phyloP scores from a whole-genome alignment of 1,139 yeast species.

The Pichia sp. region DNA sequence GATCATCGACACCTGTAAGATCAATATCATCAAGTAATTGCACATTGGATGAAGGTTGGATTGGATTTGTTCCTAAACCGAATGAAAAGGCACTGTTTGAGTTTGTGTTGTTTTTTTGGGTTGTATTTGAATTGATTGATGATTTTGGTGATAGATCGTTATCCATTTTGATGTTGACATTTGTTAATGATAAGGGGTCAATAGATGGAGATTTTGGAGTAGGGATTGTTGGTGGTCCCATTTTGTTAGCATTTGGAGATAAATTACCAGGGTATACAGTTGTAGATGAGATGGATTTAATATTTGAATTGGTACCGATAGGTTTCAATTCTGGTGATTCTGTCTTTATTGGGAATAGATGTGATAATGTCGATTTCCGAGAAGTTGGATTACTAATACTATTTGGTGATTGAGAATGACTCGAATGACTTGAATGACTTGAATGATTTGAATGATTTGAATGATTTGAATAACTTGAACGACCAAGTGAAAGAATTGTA shows the following conservation, averaged over 20 bases:
- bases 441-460: background rate
- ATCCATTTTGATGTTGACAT: no score
- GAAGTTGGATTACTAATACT: background rate
- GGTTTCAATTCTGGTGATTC: background rate
- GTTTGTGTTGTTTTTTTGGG: no score
- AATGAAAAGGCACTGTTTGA: no score
- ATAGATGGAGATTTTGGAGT: no score
- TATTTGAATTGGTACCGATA: background rate
- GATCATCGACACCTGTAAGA: slow-evolving; percentile 2
- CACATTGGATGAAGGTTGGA: background rate
- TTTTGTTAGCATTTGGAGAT: no score
- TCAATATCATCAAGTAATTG: slow-evolving; percentile 4
- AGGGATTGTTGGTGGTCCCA: background rate
- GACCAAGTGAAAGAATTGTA: background rate
- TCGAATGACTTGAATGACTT: no score
- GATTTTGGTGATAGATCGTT: no score
- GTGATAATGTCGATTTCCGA: background rate
- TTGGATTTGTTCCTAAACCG: no score
- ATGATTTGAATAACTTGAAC: no score
- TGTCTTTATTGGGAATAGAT: background rate
- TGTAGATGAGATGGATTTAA: background rate
- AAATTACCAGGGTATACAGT: background rate
- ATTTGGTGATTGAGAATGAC: background rate
- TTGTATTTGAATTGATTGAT: no score
- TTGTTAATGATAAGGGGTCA: no score